Evolutionary conservation across 2,329 filamentous ascomycete species (phyloP).

Genomic region (Alternaria longipes): DNA sequence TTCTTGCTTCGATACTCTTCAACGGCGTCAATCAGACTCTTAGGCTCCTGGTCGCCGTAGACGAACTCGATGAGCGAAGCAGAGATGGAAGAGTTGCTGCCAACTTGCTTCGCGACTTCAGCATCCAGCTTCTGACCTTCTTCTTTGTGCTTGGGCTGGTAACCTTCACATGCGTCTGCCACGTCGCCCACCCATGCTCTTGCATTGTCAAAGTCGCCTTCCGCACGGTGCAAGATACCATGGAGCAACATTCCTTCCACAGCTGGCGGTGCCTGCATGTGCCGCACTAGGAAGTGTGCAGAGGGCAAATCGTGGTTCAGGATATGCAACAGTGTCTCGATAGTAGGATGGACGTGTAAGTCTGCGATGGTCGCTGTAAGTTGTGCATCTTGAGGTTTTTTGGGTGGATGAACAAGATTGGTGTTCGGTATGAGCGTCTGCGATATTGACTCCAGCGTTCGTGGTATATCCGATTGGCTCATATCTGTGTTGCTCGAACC

Average conservation of each 20-base stretch:
- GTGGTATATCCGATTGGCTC: constrained; percentile 2
- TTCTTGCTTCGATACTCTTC: constrained; percentile 49
- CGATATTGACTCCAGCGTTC: constrained; percentile 17
- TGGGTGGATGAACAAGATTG: constrained; percentile 23
- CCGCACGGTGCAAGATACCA: constrained; percentile 60
- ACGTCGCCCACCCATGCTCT: constrained; percentile 61
- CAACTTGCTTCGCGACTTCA: constrained; percentile 11
- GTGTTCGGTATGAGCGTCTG: constrained; percentile 24
- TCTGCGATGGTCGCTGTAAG: constrained; percentile 34
- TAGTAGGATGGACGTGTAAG: constrained; percentile 56
- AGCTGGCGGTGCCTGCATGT: constrained; percentile 61
- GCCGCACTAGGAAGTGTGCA: constrained; percentile 62
- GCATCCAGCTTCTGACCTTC: constrained; percentile 25
- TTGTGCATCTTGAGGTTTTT: constrained; percentile 17
- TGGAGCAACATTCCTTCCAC: constrained; percentile 63
- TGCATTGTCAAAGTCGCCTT: constrained; percentile 62
- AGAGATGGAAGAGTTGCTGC: constrained; percentile 13
- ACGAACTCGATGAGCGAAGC: constrained; percentile 26
- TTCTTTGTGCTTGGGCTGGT: constrained; percentile 32
- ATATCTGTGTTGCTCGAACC: neutral
- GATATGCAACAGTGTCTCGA: constrained; percentile 62
- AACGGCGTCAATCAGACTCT: constrained; percentile 49
- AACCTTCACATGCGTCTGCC: constrained; percentile 46
- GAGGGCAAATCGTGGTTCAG: constrained; percentile 61
- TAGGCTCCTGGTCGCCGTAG: constrained; percentile 29